Evolutionary conservation across 129 eudicot genomes (phyloP).

Genomic region (carrot (Daucus carota)): DNA sequence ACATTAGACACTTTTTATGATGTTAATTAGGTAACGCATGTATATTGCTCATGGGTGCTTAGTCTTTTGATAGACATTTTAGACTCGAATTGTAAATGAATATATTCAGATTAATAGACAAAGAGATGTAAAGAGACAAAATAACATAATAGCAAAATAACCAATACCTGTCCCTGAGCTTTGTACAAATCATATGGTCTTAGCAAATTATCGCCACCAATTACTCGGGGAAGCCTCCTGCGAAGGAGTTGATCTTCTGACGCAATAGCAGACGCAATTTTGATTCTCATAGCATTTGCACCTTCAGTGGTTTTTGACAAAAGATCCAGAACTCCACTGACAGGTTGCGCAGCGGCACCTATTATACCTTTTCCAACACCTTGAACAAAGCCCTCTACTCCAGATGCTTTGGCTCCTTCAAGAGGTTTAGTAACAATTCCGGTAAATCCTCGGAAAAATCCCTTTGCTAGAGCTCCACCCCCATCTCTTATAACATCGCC

Average conservation of each 20-base stretch:
- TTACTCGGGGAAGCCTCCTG: slow-evolving; percentile 85
- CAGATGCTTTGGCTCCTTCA: slow-evolving; percentile 98
- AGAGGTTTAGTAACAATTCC: slow-evolving; percentile 95
- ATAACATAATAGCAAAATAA: background rate
- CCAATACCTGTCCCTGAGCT: slow-evolving; percentile 83
- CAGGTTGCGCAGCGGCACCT: slow-evolving; percentile 99
- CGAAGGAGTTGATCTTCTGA: slow-evolving; percentile 98
- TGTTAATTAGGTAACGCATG: no score
- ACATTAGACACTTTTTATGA: no score
- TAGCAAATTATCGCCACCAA: slow-evolving; percentile 91
- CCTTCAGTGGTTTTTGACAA: slow-evolving; percentile 98
- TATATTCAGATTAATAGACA: background rate
- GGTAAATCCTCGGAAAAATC: slow-evolving; percentile 85
- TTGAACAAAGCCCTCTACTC: slow-evolving; percentile 96
- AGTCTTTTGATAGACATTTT: no score
- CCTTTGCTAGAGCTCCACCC: slow-evolving; percentile 97
- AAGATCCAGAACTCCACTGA: slow-evolving; percentile 93
- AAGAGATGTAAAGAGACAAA: background rate
- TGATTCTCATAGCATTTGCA: slow-evolving; percentile 98
- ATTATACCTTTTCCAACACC: slow-evolving; percentile 98
- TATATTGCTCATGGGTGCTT: no score
- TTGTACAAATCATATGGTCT: slow-evolving; percentile 79
- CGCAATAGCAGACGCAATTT: slow-evolving; percentile 85
- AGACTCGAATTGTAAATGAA: background rate
- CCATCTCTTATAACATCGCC: slow-evolving; percentile 97